Evolutionary conservation across 495 filamentous ascomycete species (phyloP).

Genomic region (Penicillium lividum): DNA sequence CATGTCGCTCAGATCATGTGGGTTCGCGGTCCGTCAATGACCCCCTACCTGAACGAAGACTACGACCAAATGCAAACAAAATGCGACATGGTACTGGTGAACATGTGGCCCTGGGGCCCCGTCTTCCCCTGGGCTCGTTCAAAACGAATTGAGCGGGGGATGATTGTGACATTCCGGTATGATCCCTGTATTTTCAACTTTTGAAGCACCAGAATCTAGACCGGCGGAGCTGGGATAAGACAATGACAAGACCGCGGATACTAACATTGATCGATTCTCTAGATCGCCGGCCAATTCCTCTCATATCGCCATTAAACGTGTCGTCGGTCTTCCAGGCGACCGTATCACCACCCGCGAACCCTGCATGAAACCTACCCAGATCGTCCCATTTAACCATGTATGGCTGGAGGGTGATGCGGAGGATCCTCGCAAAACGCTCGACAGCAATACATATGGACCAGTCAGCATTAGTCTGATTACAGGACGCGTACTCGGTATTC

Average conservation of each 20-base stretch:
- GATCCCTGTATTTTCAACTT: constrained; percentile 6
- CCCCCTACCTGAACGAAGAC: constrained; percentile 70
- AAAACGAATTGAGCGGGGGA: constrained; percentile 49
- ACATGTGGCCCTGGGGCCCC: constrained; percentile 43
- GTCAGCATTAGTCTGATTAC: constrained; percentile 60
- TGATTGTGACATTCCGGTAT: constrained; percentile 57
- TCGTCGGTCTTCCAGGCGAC: constrained; percentile 72
- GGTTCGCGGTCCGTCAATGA: constrained; percentile 74
- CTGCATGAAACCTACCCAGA: constrained; percentile 55
- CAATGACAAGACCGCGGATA: not conserved
- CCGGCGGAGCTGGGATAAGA: not conserved
- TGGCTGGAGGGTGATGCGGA: constrained; percentile 77
- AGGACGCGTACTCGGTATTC: constrained; percentile 61
- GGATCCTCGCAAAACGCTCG: constrained; percentile 55
- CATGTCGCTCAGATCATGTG: constrained; percentile 62
- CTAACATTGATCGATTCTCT: constrained; percentile 1
- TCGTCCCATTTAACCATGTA: constrained; percentile 69
- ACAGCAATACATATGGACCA: constrained; percentile 78
- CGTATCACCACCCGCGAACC: constrained; percentile 61
- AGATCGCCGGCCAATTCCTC: constrained; percentile 66
- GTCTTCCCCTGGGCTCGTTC: constrained; percentile 42
- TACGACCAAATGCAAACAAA: constrained; percentile 56
- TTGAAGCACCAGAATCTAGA: not conserved
- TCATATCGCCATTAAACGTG: constrained; percentile 64
- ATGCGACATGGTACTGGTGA: constrained; percentile 52